phyloP scores from a whole-genome alignment of 2,329 filamentous ascomycete species.

The Trichoderma arundinaceum region DNA sequence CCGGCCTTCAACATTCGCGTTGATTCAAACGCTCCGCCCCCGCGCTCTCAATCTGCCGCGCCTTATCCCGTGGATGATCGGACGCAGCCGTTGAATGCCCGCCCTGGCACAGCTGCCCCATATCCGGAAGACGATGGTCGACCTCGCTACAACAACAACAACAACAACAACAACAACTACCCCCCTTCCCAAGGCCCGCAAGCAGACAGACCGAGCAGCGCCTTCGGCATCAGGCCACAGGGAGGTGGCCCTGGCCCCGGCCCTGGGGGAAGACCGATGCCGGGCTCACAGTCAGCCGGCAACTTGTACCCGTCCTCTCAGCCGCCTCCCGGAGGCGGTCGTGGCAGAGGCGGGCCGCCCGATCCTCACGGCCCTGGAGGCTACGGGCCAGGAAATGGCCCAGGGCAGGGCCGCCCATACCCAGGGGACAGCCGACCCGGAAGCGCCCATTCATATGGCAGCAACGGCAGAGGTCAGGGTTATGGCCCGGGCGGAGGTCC shows the following conservation, averaged over 20 bases:
- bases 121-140: slow-evolving; percentile 60
- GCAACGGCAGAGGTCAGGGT: slow-evolving; percentile 37
- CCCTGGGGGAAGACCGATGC: slow-evolving; percentile 42
- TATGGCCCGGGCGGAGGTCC: slow-evolving; percentile 17
- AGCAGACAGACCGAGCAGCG: slow-evolving; percentile 56
- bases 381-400: slow-evolving; percentile 39
- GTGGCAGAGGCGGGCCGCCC: slow-evolving; percentile 52
- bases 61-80: slow-evolving; percentile 75
- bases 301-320: slow-evolving; percentile 51
- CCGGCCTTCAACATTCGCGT: slow-evolving; percentile 60
- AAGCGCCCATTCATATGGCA: slow-evolving; percentile 39
- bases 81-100: slow-evolving; percentile 55
- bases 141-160: slow-evolving; percentile 52
- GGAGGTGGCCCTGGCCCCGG: slow-evolving; percentile 35
- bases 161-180: slow-evolving; percentile 51
- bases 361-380: slow-evolving; percentile 50
- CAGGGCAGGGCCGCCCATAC: slow-evolving; percentile 32
- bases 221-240: slow-evolving; percentile 61
- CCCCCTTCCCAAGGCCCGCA: slow-evolving; percentile 56
- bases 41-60: slow-evolving; percentile 61
- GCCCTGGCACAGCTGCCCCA: slow-evolving; percentile 55
- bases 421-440: slow-evolving; percentile 39
- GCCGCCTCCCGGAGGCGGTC: slow-evolving; percentile 45
- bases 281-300: slow-evolving; percentile 52
- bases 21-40: slow-evolving; percentile 41